Evolutionary conservation across 345 rosid genomes (phyloP).

Genomic region (Chamaenerion angustifolium): DNA sequence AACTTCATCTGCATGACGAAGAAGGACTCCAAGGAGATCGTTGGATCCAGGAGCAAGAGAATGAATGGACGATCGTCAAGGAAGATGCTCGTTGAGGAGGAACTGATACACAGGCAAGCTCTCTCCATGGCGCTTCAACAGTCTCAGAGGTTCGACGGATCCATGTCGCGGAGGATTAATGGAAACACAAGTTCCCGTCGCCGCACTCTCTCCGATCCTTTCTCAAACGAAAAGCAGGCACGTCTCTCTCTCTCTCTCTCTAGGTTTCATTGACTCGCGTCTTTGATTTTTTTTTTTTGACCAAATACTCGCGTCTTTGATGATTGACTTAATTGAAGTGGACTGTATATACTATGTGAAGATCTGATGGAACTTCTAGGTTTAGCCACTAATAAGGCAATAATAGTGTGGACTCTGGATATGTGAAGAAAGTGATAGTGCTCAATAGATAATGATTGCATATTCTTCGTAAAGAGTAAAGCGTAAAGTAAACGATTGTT

Average conservation of each 20-base stretch:
- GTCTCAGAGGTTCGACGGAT: constrained; percentile 94
- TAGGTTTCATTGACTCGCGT: background rate
- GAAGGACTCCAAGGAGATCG: constrained; percentile 33
- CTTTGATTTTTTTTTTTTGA: too few species aligned
- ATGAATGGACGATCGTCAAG: constrained; percentile 57
- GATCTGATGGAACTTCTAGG: background rate
- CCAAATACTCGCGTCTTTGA: background rate
- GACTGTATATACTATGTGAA: background rate
- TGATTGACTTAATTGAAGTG: background rate
- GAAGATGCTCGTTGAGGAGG: constrained; percentile 75
- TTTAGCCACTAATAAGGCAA: background rate
- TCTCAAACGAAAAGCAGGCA: constrained; percentile 69
- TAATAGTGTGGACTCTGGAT: too few species aligned
- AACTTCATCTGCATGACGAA: constrained; percentile 65
- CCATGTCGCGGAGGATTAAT: constrained; percentile 82
- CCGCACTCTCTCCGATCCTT: constrained; percentile 48
- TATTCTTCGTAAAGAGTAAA: background rate
- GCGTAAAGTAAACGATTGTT: background rate
- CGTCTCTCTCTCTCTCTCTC: constrained; percentile 1
- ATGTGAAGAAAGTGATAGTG: too few species aligned
- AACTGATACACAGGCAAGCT: constrained; percentile 81
- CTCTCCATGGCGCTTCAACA: constrained; percentile 89
- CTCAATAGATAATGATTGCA: background rate
- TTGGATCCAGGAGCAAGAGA: constrained; percentile 59
- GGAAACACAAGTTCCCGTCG: constrained; percentile 74